phyloP scores from a whole-genome alignment of 768 basidiomycete species.

The Butyriboletus loyo region DNA sequence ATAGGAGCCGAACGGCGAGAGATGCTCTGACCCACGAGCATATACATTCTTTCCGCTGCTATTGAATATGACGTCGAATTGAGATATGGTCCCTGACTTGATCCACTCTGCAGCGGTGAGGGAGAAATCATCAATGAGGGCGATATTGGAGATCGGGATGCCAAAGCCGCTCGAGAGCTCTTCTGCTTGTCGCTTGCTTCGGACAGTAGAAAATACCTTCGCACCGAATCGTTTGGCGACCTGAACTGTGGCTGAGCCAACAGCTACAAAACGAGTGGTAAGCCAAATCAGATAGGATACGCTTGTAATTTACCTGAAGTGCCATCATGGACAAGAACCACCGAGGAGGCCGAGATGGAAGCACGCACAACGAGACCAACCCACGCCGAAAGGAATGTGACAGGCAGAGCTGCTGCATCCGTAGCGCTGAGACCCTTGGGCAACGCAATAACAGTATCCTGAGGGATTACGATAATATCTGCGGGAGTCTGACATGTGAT shows the following conservation, averaged over 20 bases:
- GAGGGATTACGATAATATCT: constrained; percentile 15
- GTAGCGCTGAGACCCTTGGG: constrained; percentile 9
- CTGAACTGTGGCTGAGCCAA: constrained; percentile 27
- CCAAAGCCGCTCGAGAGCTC: constrained; percentile 10
- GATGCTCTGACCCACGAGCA: constrained; percentile 15
- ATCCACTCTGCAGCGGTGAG: constrained; percentile 10
- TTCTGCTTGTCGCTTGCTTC: constrained; percentile 11
- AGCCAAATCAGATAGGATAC: background rate
- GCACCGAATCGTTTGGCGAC: constrained; percentile 21
- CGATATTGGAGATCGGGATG: constrained; percentile 10
- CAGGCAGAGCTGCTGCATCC: constrained; percentile 23
- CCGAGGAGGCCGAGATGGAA: constrained; percentile 19
- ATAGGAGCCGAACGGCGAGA: constrained; percentile 26
- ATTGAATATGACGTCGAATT: constrained; percentile 28
- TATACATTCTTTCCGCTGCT: constrained; percentile 12
- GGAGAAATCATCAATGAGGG: constrained; percentile 10
- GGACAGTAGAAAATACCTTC: constrained; percentile 22
- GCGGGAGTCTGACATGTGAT: constrained; percentile 15
- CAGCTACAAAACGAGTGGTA: constrained; percentile 8
- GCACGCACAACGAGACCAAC: constrained; percentile 22
- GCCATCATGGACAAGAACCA: constrained; percentile 27
- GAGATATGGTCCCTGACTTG: constrained; percentile 9
- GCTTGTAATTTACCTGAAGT: constrained; percentile 17
- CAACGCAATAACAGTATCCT: constrained; percentile 9
- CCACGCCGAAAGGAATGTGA: constrained; percentile 26